Evolutionary conservation across 2,329 filamentous ascomycete genomes (phyloP), one percentile per base, ranked within the genome.

Genomic region (Ophiocordyceps camponoti-leonardi): DNA sequence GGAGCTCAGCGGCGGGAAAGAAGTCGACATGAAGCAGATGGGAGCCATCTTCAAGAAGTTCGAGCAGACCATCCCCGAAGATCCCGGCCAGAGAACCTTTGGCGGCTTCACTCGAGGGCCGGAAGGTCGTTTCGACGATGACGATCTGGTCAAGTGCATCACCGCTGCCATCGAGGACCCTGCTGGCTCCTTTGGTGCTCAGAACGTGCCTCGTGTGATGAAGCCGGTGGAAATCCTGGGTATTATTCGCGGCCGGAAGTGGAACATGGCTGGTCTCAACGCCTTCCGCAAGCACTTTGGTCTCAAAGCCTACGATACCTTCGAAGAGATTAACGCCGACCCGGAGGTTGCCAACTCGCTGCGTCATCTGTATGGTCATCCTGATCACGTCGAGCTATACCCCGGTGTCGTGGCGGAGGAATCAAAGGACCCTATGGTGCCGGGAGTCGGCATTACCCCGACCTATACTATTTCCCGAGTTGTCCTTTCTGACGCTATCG

Each of bases 261-360:
- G 86, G 86, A 81, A 86, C 49, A 63, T 86, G 10, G 81, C 81
- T 0, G 80, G 81, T 0, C 67, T 93, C 49, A 93, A 93, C 56
- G 86, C 92, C 65, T 93, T 92, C 68, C 75, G 86, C 45, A 80
- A 83, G 58, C 83, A 87, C 64, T 88, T 90, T 53, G 78, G 80
- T 2, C 67, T 94, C 6, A 83, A 83, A 61, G 73, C 76, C 0
- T 81, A 93, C 56, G 76, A 79, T 20, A 82, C 70, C 0, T 93
- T 93, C 49, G 83, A 88, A 58, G 83, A 88, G 44, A 87, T 93
- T 64, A 92, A 88, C 59, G 77, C 80, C 0, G 81, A 92, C 52
- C 80, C 80, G 0, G 72, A 75, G 14, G 73, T 90, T n/a, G 75
- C 83, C 2, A 71, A 81, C 43, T 67, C 76, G 23, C 69, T 87